Percentiles rank a stretch among this genome's conserved stretches.
Conservation (phyloP, 2,329 filamentous ascomycete genomes). For the Teratosphaeriaceae sp. region DNA sequence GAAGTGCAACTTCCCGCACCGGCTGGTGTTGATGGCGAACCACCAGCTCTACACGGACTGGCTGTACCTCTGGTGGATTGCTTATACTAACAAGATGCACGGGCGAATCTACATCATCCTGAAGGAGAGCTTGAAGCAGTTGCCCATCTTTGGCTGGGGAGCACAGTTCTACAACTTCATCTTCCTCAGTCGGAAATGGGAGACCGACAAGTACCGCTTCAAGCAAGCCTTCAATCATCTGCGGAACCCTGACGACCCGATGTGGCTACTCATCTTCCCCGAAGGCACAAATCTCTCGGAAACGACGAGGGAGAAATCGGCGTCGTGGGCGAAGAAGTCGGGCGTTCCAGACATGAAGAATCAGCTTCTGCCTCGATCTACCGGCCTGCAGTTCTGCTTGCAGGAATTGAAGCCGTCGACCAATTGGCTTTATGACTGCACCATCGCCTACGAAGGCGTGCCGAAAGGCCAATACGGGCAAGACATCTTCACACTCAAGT, state of each 20-base stretch:
- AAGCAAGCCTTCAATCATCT: conserved; percentile 67
- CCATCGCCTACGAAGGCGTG: conserved; percentile 89
- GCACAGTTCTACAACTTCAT: conserved; percentile 88
- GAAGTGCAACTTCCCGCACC: conserved; percentile 72
- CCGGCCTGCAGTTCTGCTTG: conserved; percentile 72
- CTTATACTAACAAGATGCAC: conserved; percentile 78
- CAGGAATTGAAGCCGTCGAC: conserved; percentile 67
- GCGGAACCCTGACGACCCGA: conserved; percentile 63
- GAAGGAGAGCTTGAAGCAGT: conserved; percentile 76
- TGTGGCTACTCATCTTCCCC: conserved; percentile 86
- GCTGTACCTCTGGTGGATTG: conserved; percentile 90
- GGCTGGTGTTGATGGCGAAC: conserved; percentile 78
- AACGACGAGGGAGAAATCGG: conserved; percentile 64
- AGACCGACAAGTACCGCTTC: conserved; percentile 68
- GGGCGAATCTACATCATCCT: conserved; percentile 86
- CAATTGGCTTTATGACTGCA: conserved; percentile 87
- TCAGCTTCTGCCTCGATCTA: conserved; percentile 70
- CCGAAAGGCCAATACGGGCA: conserved; percentile 81
- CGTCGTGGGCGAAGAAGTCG: conserved; percentile 69
- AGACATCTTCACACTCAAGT: conserved; percentile 76
- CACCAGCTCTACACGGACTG: conserved; percentile 82
- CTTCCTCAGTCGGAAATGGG: conserved; percentile 87
- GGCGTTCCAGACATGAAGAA: conserved; percentile 67
- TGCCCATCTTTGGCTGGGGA: conserved; percentile 74
- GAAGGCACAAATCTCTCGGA: conserved; percentile 77